Evolutionary conservation across 371 early-diverging fungal genomes (phyloP), one percentile per base, ranked within the genome.

Genomic region (Haplosporangium sp.): DNA sequence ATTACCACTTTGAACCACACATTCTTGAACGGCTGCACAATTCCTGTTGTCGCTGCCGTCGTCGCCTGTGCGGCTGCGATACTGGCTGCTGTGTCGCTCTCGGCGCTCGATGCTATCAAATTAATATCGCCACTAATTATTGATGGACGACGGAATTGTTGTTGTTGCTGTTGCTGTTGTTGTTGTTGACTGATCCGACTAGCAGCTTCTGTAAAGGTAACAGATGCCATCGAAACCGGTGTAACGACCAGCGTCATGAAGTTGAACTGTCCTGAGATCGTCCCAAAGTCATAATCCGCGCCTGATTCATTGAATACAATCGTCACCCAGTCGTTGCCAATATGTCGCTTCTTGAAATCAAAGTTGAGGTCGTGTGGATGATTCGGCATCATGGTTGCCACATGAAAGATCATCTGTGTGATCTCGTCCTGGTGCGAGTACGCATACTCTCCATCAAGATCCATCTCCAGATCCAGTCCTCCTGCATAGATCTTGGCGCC

Each of bases 301-400:
- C 95, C 96, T 20, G 93, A 91, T 70, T 98, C 97, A 72, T 97
- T 95, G 74, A 93, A 98, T 14, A 97, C 93, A 66, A 98, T 91
- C 38, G 92, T 88, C 41, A 98, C 95, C 84, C 89, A 98, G 77
- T 98, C 96, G 75, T 98, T 98, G 48, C 98, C 99, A 60, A 98
- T 94, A 79, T 97, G 97, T 20, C 96, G 86, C 83, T 98, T 98
- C 77, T 98, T 98, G 50, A 82, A 84, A 51, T 87, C 90, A 79
- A 92, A 91, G 52, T 86, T 85, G 18, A 91, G 91, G 81, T 97
- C 96, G 21, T 86, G 85, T 14, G 86, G 84, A 9, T 87, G 67
- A 41, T 89, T 77, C 0, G 99, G 99, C 97, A 98, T 98, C 81
- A 98, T 85, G 7, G 97, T 96, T 14, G 96, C 92, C 6, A 90